Base-by-base conservation (phyloP, 371 early-diverging fungal genomes). In the Circinella minor region DNA sequence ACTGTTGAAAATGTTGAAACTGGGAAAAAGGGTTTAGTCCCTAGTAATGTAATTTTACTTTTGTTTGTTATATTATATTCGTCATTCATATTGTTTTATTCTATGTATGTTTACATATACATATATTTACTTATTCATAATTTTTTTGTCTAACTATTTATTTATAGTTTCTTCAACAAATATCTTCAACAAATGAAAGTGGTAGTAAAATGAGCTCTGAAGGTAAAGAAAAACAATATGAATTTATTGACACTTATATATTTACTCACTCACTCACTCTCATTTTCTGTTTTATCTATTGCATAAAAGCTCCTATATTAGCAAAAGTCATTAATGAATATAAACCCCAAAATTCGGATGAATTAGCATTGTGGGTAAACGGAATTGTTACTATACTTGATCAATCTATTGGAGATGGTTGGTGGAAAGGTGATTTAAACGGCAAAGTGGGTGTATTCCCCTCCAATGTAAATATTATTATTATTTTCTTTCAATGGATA, bases 371-470 rank as follows among this genome's bases (percentile, higher is more conserved):
- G 36, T 81, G 84, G 66, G 78, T 78, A 38, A 90, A 91, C 60
- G 89, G 86, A 49, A 77, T 90, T 46, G 82, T 93, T 39, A 88
- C 91, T 39, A 81, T 92, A 11, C 74, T 90, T 34, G 87, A 88
- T 60, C 81, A 86, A 62, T 59, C 62, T 46, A 55, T 61, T 13
- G 80, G 71, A 36, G 85, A 87, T 36, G 85, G 85, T 38, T 91
- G 90, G 89, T 91, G 87, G 84, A 80, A 84, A 63, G 93, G 91
- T 49, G 88, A 85, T 36, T 72, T 81, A 62, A 84, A 89, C 66
- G 91, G 91, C 66, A 83, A 81, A 59, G 75, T 76, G 14, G 93
- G 93, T 18, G 63, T 84, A 39, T 88, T 92, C 74, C 93, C 93
- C 5, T 82, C 83, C 43, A 83, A 82, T 68, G 82, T 87, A 80